Conservation (phyloP, 805 yeast species). For the Barnettozyma sucrosica region DNA sequence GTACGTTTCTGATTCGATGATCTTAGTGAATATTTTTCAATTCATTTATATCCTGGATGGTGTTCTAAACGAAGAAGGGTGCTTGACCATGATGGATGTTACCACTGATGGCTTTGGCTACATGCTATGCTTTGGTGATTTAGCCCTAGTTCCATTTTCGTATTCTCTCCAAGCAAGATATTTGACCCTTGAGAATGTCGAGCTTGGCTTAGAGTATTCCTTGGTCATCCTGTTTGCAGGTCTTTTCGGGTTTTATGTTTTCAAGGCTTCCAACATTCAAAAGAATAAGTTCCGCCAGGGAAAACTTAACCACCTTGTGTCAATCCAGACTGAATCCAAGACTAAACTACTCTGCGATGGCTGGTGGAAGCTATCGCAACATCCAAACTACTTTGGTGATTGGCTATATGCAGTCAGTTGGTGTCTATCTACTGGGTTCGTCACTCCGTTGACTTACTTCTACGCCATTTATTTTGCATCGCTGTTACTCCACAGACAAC, state of each 20-base stretch:
- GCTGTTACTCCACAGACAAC: conserved; percentile 81
- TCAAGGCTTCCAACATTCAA: conserved; percentile 79
- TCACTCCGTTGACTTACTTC: conserved; percentile 80
- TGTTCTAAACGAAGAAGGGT: conserved; percentile 84
- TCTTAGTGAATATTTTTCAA: conserved; percentile 65
- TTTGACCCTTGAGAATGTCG: conserved; percentile 56
- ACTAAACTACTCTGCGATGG: conserved; percentile 81
- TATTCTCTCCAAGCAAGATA: conserved; percentile 84
- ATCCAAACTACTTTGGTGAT: conserved; percentile 93
- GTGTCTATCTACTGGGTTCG: conserved; percentile 86
- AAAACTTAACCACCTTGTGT: conserved; percentile 58
- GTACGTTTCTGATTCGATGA: conserved; percentile 60
- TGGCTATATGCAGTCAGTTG: conserved; percentile 88
- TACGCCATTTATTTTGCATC: conserved; percentile 79
- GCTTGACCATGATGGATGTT: conserved; percentile 90
- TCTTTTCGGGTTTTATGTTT: conserved; percentile 68
- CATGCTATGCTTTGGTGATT: conserved; percentile 93
- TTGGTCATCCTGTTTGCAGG: conserved; percentile 42
- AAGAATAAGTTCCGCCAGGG: conserved; percentile 82
- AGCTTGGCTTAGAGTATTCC: conserved; percentile 39
- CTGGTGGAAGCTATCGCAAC: conserved; percentile 95
- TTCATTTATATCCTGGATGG: conserved; percentile 86
- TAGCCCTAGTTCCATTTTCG: conserved; percentile 88
- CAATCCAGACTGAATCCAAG: conserved; percentile 68
- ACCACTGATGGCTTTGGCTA: conserved; percentile 96